Base-by-base conservation (phyloP, 176 grass and related monocot species). In the Juncus effusus region DNA sequence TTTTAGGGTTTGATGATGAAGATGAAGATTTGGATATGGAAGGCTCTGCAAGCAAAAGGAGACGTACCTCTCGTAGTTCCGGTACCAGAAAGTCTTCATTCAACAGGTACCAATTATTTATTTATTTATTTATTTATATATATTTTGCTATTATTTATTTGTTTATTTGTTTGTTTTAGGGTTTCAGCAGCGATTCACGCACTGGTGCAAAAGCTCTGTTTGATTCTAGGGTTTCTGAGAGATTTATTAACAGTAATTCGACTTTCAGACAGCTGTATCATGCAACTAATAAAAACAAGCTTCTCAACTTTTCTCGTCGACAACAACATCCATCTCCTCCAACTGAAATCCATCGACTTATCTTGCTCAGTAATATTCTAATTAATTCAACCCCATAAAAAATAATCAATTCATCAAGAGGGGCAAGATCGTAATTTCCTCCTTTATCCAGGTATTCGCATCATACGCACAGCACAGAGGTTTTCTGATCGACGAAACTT, bases 281-380 rank as follows among this genome's bases (percentile, higher is more conserved):
- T 99, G 76, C 95, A 90, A 76, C 84, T 99, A 74, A 86, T 79
- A 40, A 99, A 94, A 84, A 94, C 89, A 44, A 94, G 95, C 79
- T 99, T 99, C 82, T 94, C 95, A 63, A 94, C 89, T 76, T 94
- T 99, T 73, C 77, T 94, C 68, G 95, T 87, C 70, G 95, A 99
- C 68, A 94, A 99, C 68, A 94, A 90, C 61, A 85, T 99, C 77
- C 80, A 94, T 73, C 78, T 99, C 63, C 84, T 99, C 85, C 95
- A 99, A 74, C 74, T 99, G 57, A 99, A 99, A 69, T 85, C 89
- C 3, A 94, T 99, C 3, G 72, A 80, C 68, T 85, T 99, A 70
- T 83, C 92, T 81, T 90, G 89, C 67, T 84, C 52, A 78, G 95
- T 94, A 99, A 59, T 38, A 74, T 39, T 64, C 54, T 62, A 56